Percentiles rank a stretch among this genome's conserved stretches.
phyloP scores from a whole-genome alignment of 495 filamentous ascomycete species.

The Recurvomyces mirabilis region DNA sequence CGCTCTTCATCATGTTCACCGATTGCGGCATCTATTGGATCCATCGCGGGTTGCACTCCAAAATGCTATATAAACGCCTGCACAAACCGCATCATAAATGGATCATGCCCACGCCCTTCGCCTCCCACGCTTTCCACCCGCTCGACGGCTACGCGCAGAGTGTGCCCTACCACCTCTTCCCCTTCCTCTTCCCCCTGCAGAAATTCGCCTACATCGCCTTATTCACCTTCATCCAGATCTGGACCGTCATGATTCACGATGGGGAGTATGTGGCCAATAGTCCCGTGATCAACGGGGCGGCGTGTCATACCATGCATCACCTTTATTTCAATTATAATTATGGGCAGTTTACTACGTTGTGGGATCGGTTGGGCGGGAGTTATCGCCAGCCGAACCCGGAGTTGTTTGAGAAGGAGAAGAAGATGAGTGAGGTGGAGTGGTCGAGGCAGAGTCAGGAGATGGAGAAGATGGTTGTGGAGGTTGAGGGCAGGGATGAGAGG shows the following conservation, averaged over 20 bases:
- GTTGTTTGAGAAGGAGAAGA: conserved; percentile 75
- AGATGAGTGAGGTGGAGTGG: conserved; percentile 78
- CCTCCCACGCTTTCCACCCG: conserved; percentile 89
- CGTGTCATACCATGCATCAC: conserved; percentile 94
- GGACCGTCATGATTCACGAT: conserved; percentile 96
- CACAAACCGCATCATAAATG: conserved; percentile 99
- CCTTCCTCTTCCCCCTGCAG: conserved; percentile 85
- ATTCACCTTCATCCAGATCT: conserved; percentile 90
- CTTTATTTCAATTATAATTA: conserved; percentile 99
- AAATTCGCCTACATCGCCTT: conserved; percentile 78
- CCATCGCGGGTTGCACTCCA: conserved; percentile 81
- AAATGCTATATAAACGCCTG: conserved; percentile 68
- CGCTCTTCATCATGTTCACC: conserved; percentile 84
- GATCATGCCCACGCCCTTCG: conserved; percentile 97
- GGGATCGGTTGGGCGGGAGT: conserved; percentile 82
- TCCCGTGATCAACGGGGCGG: conserved; percentile 84
- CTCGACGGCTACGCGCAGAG: conserved; percentile 88
- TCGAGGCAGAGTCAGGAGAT: conserved; percentile 70
- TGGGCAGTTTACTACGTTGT: conserved; percentile 90
- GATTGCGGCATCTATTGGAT: conserved; percentile 93
- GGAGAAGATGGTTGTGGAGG: conserved; percentile 70
- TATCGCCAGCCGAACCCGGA: conserved; percentile 82
- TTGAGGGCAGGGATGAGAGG: conserved; percentile 82
- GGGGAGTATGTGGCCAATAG: conserved; percentile 89
- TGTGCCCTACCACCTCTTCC: conserved; percentile 86